phyloP scores from a whole-genome alignment of 441 rosid species.

The Euphorbia schlechtendalii region DNA sequence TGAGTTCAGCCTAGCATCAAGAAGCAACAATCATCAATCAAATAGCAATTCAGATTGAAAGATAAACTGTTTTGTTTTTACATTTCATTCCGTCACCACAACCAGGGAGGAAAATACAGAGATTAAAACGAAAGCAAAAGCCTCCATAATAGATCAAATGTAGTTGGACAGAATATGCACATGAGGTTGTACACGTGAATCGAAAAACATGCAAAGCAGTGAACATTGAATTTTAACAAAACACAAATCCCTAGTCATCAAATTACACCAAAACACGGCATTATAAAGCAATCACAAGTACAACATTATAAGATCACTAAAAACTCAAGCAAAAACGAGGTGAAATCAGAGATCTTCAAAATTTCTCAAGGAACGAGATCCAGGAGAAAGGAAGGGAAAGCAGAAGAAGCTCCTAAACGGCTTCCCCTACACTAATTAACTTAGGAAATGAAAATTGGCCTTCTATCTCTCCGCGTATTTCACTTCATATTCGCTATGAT shows the following conservation, averaged over 20 bases:
- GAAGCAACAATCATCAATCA: not conserved
- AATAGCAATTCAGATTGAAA: not conserved
- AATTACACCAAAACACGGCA: not conserved
- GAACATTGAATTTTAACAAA: not conserved
- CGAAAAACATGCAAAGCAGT: not conserved
- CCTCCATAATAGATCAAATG: not conserved
- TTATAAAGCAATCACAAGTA: not conserved
- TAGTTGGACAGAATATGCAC: not conserved
- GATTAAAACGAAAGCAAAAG: not conserved
- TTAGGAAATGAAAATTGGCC: too few relatives aligned
- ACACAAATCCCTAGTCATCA: slow-evolving; percentile 4
- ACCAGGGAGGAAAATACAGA: not conserved
- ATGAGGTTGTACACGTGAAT: too few relatives aligned
- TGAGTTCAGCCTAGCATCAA: slow-evolving; percentile 72
- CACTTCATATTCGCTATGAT: too few relatives aligned
- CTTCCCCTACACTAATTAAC: too few relatives aligned
- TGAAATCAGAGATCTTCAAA: too few relatives aligned
- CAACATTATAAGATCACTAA: not conserved
- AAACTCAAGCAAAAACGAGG: not conserved
- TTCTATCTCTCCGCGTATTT: too few relatives aligned
- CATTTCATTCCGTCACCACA: not conserved
- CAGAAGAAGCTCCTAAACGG: too few relatives aligned
- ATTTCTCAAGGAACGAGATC: slow-evolving; percentile 7
- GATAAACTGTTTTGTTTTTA: too few relatives aligned
- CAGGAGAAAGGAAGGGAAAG: not conserved